A percentile compares a stretch with the other conserved stretches of the same genome.
Conservation (phyloP, 2,329 filamentous ascomycete genomes). For the Cladosporium sp. region DNA sequence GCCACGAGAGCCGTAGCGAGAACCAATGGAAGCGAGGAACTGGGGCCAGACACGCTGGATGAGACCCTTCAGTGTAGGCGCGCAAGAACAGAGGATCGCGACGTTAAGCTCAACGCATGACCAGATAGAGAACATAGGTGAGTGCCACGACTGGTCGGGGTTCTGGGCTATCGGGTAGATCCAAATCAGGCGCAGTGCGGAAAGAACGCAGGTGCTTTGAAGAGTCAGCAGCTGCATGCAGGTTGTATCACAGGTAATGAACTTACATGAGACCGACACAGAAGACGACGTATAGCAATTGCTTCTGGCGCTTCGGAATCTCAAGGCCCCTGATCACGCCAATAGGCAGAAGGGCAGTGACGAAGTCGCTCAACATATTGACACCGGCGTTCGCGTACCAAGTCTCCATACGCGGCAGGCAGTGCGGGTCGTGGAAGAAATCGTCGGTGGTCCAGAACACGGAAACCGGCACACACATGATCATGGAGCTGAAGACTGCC, state of each 20-base stretch:
- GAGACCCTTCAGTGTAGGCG: constrained; percentile 7
- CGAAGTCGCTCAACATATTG: constrained; percentile 11
- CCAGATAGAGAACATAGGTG: constrained; percentile 11
- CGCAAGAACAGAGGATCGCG: constrained; percentile 10
- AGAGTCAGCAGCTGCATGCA: constrained; percentile 6
- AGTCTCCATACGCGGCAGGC: constrained; percentile 10
- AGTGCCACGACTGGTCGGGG: constrained; percentile 9
- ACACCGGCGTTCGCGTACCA: constrained; percentile 14
- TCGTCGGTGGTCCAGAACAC: constrained; percentile 12
- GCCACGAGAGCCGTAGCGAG: constrained; percentile 8
- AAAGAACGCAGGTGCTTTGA: constrained; percentile 26
- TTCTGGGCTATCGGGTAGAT: constrained; percentile 19
- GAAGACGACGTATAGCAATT: constrained; percentile 32
- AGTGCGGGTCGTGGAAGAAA: constrained; percentile 8
- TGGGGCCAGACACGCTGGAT: constrained; percentile 16
- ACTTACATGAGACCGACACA: constrained; percentile 25
- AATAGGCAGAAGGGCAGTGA: constrained; percentile 26
- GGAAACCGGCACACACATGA: constrained; percentile 12
- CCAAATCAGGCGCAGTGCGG: constrained; percentile 27
- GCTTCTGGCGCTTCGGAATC: constrained; percentile 30
- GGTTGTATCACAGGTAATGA: too few relatives aligned
- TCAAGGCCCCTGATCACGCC: constrained; percentile 30
- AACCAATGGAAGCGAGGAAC: constrained; percentile 9
- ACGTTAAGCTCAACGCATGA: constrained; percentile 9
- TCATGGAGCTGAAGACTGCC: constrained; percentile 13